Percentiles rank a stretch among this genome's conserved stretches.
Conservation (phyloP, 2,329 filamentous ascomycete genomes). For the Colletotrichum tropicicola region DNA sequence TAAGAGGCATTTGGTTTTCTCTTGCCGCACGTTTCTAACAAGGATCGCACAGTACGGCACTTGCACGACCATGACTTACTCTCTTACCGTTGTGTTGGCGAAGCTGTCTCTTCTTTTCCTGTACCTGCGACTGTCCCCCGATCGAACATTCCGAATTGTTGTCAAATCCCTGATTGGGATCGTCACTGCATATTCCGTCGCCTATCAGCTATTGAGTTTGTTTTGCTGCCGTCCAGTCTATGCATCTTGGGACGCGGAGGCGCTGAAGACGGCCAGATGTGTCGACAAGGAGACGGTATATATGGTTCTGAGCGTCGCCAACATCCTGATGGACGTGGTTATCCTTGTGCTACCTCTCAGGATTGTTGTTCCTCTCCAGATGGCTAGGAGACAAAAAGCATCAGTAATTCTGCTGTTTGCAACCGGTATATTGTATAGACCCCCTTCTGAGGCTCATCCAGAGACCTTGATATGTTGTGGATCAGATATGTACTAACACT, state of each 20-base stretch:
- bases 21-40: background rate
- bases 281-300: background rate
- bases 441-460: too few relatives aligned
- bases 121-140: conserved; percentile 33
- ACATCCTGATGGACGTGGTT: conserved; percentile 33
- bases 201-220: conserved; percentile 17
- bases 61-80: conserved; percentile 27
- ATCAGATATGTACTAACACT: too few relatives aligned
- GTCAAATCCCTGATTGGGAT: conserved; percentile 38
- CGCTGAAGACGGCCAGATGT: background rate
- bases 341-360: conserved; percentile 45
- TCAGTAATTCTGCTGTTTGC: conserved; percentile 1
- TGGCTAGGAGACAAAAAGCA: background rate
- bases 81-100: background rate
- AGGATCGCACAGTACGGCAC: background rate
- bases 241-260: background rate
- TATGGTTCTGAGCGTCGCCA: conserved; percentile 5
- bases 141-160: conserved; percentile 39
- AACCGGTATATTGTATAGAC: background rate
- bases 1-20: background rate
- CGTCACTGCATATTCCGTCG: conserved; percentile 39
- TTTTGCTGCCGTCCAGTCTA: background rate
- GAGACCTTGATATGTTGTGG: too few relatives aligned
- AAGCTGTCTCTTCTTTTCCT: conserved; percentile 12
- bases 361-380: conserved; percentile 29